Conservation (phyloP, 2,329 filamentous ascomycete species). For the Penicillium concentricum region DNA sequence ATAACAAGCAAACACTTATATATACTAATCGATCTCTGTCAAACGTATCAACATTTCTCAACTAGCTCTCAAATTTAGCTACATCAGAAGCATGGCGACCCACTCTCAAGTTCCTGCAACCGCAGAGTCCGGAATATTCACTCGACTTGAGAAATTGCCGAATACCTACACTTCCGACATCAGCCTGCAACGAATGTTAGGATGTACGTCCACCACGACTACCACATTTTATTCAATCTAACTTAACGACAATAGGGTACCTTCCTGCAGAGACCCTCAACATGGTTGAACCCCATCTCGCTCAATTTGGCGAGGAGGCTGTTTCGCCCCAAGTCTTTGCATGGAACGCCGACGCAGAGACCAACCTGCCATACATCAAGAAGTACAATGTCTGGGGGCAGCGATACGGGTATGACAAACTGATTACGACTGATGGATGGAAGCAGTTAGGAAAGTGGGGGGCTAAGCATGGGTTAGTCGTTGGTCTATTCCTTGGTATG, state of each 20-base stretch:
- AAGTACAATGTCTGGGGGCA: slow-evolving; percentile 27
- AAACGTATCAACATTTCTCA: not conserved
- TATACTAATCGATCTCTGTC: not conserved
- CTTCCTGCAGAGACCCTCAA: not conserved
- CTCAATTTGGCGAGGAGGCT: not conserved
- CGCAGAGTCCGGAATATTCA: not conserved
- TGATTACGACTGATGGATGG: slow-evolving; percentile 28
- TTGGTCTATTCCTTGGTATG: not conserved
- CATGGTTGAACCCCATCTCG: not conserved
- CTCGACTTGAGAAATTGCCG: not conserved
- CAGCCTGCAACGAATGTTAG: not conserved
- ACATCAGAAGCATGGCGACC: not conserved
- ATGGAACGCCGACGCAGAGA: slow-evolving; percentile 19
- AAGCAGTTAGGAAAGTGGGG: slow-evolving; percentile 31
- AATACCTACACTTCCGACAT: not conserved
- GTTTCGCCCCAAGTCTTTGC: not conserved
- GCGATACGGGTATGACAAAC: slow-evolving; percentile 19
- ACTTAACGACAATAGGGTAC: not conserved
- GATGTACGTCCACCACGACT: not conserved
- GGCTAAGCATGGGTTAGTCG: slow-evolving; percentile 23
- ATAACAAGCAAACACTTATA: not conserved
- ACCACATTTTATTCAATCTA: not conserved
- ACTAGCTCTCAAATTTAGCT: not conserved
- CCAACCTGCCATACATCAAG: slow-evolving; percentile 26
- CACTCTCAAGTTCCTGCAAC: not conserved